Base-by-base conservation (phyloP, 2,329 filamentous ascomycete species). In the Didymella exigua region DNA sequence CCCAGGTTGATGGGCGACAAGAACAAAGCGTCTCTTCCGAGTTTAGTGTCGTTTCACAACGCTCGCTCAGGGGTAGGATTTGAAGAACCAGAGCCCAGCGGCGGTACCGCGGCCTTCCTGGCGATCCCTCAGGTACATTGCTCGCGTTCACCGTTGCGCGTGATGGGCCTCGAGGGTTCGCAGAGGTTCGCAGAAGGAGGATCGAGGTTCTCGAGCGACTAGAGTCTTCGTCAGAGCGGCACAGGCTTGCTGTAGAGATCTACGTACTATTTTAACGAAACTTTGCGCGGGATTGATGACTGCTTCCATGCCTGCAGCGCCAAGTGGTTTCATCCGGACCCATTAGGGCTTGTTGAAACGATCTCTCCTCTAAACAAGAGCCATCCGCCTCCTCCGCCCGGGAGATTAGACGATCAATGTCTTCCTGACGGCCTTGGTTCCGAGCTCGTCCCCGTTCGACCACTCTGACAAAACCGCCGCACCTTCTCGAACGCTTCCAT, bases 361-460 rank as follows among this genome's bases (percentile, higher is more conserved):
- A 67, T 54, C 61, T 66, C 69, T 69, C 59, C 24, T 60, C 72
- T 73, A 72, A 74, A 74, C 71, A 73, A 71, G 67, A 69, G 64
- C 65, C 69, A 68, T 70, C 69, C 69, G 69, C 67, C 58, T 69
- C 67, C 58, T 70, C 67, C 68, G 67, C 67, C 64, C 70, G 69
- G 71, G 70, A 74, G 66, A 73, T 74, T 72, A 70, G 71, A 72
- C 70, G 70, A 73, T 72, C 69, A 72, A 68, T 70, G 69, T 72
- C 70, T 72, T 73, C 67, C 66, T 74, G 65, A 71, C 68, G 67
- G 67, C 63, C 69, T 70, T 60, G 65, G 62, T 68, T 69, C 67
- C 63, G 61, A 69, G 65, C 69, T 64, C 60, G 62, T 63, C 67
- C 61, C 60, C 64, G 54, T 68, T 56, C 59, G 66, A 59, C 64